These are phyloP conservation scores for Phaeosphaeria sp. DNA, from an alignment of 2,329 filamentous ascomycete genomes.

Conservation along the genomic window DNA sequence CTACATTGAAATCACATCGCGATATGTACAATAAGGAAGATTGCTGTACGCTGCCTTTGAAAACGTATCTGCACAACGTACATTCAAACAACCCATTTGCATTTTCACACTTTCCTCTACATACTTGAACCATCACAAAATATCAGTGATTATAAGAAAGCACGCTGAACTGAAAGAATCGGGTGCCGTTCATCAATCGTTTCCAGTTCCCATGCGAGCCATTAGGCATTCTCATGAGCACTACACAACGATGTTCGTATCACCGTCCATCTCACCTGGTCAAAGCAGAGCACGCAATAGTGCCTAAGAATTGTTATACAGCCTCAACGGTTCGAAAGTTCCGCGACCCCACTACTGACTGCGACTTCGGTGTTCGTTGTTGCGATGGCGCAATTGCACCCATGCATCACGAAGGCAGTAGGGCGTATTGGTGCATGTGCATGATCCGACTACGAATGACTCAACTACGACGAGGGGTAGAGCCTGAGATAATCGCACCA, in stretches of 20 bases:
- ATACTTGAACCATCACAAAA: too few relatives aligned
- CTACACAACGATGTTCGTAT: not conserved
- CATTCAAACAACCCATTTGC: too few relatives aligned
- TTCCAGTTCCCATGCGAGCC: too few relatives aligned
- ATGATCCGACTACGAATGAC: not conserved
- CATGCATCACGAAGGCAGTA: conserved; percentile 21
- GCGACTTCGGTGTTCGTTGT: conserved; percentile 15
- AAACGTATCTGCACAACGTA: too few relatives aligned
- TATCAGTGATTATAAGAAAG: too few relatives aligned
- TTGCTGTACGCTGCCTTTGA: too few relatives aligned
- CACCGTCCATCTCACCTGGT: not conserved
- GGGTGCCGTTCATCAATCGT: too few relatives aligned
- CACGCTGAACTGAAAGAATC: too few relatives aligned
- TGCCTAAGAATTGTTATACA: not conserved
- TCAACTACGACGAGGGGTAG: too few relatives aligned
- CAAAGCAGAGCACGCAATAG: conserved; percentile 1
- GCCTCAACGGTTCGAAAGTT: not conserved
- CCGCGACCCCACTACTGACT: conserved; percentile 3
- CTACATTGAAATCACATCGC: too few relatives aligned
- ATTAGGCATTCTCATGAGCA: not conserved
- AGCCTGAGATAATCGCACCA: not conserved
- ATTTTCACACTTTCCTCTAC: too few relatives aligned
- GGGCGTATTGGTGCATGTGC: not conserved
- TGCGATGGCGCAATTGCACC: conserved; percentile 25
- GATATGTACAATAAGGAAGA: too few relatives aligned